These are phyloP conservation scores for Aschersonia sp. DNA, from an alignment of 2,329 filamentous ascomycete species.

Conservation along the genomic window DNA sequence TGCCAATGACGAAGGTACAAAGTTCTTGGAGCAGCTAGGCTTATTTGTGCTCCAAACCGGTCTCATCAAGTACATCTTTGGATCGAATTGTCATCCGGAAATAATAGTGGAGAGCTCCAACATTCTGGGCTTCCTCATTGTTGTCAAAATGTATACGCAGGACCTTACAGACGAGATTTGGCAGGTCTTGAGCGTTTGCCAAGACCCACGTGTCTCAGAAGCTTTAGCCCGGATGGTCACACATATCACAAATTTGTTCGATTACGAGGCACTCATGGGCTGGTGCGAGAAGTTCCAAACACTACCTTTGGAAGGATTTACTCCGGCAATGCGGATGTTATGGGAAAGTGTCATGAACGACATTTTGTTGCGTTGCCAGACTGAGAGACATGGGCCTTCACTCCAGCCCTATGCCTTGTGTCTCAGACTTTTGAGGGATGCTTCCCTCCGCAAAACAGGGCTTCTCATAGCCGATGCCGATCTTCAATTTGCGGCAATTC, in stretches of 20 bases:
- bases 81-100: slow-evolving; percentile 83
- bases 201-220: slow-evolving; percentile 72
- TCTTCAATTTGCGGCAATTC: slow-evolving; percentile 47
- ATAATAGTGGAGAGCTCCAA: slow-evolving; percentile 71
- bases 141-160: slow-evolving; percentile 58
- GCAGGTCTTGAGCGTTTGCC: slow-evolving; percentile 66
- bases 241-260: slow-evolving; percentile 32
- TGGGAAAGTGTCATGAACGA: slow-evolving; percentile 41
- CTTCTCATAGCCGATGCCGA: slow-evolving; percentile 42
- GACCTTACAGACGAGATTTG: slow-evolving; percentile 69
- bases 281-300: slow-evolving; percentile 56
- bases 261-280: slow-evolving; percentile 39
- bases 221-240: slow-evolving; percentile 56
- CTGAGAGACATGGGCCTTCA: slow-evolving; percentile 18
- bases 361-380: slow-evolving; percentile 27
- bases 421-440: slow-evolving; percentile 57
- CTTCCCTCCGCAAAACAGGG: slow-evolving; percentile 40
- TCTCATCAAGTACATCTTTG: slow-evolving; percentile 75
- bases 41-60: slow-evolving; percentile 53
- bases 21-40: slow-evolving; percentile 52
- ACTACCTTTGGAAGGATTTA: slow-evolving; percentile 49
- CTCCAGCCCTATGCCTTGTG: slow-evolving; percentile 35
- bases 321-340: slow-evolving; percentile 43
- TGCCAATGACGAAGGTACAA: slow-evolving; percentile 20
- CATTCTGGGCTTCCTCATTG: slow-evolving; percentile 73